Evolutionary conservation across 345 rosid genomes (phyloP).

Genomic region (Rubroshorea leprosula): DNA sequence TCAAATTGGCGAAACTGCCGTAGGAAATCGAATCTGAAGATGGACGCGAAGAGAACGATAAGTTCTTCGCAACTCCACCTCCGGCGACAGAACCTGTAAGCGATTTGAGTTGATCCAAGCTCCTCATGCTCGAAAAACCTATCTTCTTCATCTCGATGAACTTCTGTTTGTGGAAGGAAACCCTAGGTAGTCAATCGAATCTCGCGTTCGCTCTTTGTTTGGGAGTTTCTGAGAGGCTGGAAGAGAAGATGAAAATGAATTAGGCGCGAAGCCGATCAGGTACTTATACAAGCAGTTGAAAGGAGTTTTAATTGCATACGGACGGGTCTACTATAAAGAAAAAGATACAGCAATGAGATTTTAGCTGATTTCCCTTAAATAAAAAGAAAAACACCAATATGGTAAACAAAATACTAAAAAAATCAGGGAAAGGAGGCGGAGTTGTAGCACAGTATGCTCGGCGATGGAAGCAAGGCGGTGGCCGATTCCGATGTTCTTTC

Average conservation of each 20-base stretch:
- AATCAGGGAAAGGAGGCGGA: constrained; percentile 11
- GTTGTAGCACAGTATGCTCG: constrained; percentile 5
- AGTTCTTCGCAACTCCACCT: constrained; percentile 44
- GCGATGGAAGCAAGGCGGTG: constrained; percentile 33
- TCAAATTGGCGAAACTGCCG: constrained; percentile 71
- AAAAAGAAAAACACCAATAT: neutral
- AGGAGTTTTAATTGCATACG: too few species aligned
- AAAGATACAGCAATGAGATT: too few species aligned
- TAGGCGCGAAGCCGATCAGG: constrained; percentile 11
- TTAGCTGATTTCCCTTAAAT: too few species aligned
- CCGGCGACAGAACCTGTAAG: constrained; percentile 34
- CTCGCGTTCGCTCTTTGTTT: constrained; percentile 5
- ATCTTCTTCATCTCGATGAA: constrained; percentile 56
- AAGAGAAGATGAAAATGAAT: neutral
- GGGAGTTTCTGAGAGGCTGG: neutral
- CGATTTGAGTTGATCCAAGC: constrained; percentile 56
- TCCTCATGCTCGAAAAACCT: constrained; percentile 63
- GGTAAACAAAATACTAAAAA: too few species aligned
- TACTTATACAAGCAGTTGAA: too few species aligned
- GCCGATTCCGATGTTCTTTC: constrained; percentile 13
- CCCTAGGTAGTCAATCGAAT: constrained; percentile 4
- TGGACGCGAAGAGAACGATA: constrained; percentile 48
- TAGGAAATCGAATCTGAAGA: constrained; percentile 44
- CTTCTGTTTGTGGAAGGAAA: constrained; percentile 1
- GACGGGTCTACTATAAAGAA: too few species aligned